phyloP scores from a whole-genome alignment of 257 asterid genomes.

The Solanum medicagineum region DNA sequence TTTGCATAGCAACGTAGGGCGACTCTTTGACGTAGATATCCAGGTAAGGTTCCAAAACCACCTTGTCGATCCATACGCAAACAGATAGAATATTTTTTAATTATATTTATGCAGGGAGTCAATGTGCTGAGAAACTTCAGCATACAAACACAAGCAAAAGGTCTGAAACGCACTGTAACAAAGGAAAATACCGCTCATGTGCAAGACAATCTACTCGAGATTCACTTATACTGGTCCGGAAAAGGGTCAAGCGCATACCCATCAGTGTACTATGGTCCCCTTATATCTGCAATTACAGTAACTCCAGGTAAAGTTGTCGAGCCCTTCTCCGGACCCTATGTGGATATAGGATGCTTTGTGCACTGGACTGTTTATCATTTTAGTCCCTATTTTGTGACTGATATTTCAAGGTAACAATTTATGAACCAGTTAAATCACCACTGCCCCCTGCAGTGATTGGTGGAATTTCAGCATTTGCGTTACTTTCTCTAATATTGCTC shows the following conservation, averaged over 20 bases:
- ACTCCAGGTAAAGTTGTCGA: constrained; percentile 1
- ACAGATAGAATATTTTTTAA: not conserved
- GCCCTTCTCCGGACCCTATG: not conserved
- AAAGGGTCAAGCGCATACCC: not conserved
- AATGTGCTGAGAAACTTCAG: not conserved
- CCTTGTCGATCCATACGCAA: not conserved
- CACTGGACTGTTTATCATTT: not conserved
- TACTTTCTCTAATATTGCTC: not conserved
- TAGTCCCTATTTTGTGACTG: not conserved
- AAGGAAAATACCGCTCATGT: not conserved
- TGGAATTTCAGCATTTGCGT: not conserved
- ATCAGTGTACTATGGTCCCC: constrained; percentile 1
- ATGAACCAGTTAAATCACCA: not conserved
- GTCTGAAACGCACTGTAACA: not conserved
- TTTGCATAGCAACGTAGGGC: not conserved
- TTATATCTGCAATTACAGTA: constrained; percentile 11
- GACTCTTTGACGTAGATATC: constrained; percentile 11
- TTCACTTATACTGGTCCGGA: constrained; percentile 20
- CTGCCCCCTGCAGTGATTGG: not conserved
- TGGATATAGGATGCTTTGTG: not conserved
- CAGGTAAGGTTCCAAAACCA: constrained; percentile 4
- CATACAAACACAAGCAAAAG: not conserved
- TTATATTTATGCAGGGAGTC: not conserved
- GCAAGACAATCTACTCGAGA: not conserved
- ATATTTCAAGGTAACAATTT: not conserved